These are phyloP conservation scores for Paradendryphiella salina DNA, from an alignment of 2,329 filamentous ascomycete species.

Conservation along the genomic window DNA sequence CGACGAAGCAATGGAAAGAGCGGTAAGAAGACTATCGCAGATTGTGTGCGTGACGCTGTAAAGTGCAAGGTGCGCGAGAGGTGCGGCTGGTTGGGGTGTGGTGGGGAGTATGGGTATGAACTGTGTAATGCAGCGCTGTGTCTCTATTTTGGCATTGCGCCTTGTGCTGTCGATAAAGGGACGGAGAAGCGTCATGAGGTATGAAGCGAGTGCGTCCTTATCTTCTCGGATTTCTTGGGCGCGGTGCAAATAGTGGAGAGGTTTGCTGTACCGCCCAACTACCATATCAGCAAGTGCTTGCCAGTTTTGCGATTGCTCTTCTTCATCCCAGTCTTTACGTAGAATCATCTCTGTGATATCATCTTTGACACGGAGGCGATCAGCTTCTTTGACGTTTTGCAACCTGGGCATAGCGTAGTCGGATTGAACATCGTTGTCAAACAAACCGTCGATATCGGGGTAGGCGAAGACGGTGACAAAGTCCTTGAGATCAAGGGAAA, in stretches of 20 bases:
- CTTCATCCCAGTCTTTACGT: slow-evolving; percentile 22
- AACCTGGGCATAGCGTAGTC: slow-evolving; percentile 47
- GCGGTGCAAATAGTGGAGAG: slow-evolving; percentile 51
- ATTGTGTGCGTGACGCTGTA: slow-evolving; percentile 36
- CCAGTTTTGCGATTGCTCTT: slow-evolving; percentile 57
- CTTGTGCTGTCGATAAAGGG: slow-evolving; percentile 48
- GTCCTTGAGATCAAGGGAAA: slow-evolving; percentile 53
- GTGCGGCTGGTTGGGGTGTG: slow-evolving; percentile 14
- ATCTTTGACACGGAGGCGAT: slow-evolving; percentile 46
- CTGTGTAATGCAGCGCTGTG: slow-evolving; percentile 54
- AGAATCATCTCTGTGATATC: slow-evolving; percentile 54
- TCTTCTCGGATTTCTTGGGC: slow-evolving; percentile 18
- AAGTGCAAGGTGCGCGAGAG: slow-evolving; percentile 40
- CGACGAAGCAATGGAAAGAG: slow-evolving; percentile 19
- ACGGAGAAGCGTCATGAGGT: slow-evolving; percentile 36
- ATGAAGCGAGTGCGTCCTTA: slow-evolving; percentile 27
- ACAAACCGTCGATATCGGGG: slow-evolving; percentile 44
- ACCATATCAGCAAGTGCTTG: slow-evolving; percentile 69
- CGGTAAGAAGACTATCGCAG: slow-evolving; percentile 41
- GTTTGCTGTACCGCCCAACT: slow-evolving; percentile 62
- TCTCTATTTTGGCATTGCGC: slow-evolving; percentile 47
- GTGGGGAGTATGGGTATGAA: slow-evolving; percentile 35
- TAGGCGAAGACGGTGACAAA: slow-evolving; percentile 56
- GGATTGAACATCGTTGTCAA: slow-evolving; percentile 40
- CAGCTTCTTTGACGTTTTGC: slow-evolving; percentile 33